A percentile compares a stretch with the other conserved stretches of the same genome.
phyloP scores from a whole-genome alignment of 306 rosid genomes.

The Citrullus amarus region DNA sequence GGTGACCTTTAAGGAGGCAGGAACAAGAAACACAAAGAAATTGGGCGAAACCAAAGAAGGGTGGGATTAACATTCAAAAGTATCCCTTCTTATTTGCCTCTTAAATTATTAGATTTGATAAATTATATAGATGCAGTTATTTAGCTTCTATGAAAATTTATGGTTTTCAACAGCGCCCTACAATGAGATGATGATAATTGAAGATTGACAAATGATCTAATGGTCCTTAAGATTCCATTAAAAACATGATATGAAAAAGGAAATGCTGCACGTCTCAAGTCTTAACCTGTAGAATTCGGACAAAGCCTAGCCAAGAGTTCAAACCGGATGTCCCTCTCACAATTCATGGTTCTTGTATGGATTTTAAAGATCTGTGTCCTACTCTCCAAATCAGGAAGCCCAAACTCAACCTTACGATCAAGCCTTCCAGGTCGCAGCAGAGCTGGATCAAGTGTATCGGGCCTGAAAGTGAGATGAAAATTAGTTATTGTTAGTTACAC shows the following conservation, averaged over 20 bases:
- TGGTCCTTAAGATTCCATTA: not conserved
- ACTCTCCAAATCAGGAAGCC: constrained; percentile 97
- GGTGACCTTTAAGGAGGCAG: not conserved
- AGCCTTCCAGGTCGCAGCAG: constrained; percentile 87
- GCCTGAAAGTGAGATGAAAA: constrained; percentile 41
- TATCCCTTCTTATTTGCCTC: not conserved
- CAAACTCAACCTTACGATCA: constrained; percentile 97
- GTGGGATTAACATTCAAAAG: not conserved
- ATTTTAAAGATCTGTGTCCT: constrained; percentile 94
- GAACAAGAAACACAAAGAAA: not conserved
- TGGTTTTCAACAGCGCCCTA: not conserved
- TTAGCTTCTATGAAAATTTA: not conserved
- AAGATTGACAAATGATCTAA: not conserved
- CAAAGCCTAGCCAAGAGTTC: constrained; percentile 95
- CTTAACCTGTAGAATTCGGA: constrained; percentile 90
- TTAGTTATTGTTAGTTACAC: not conserved
- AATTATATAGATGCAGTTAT: not conserved
- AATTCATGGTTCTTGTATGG: constrained; percentile 95
- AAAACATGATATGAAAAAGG: not conserved
- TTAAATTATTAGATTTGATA: not conserved
- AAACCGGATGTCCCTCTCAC: constrained; percentile 87
- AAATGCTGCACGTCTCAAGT: constrained; percentile 4
- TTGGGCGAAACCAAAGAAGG: not conserved
- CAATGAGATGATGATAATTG: not conserved
- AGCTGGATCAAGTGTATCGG: constrained; percentile 96